Conservation (phyloP, 768 basidiomycete genomes). For the Crepidotus variabilis region DNA sequence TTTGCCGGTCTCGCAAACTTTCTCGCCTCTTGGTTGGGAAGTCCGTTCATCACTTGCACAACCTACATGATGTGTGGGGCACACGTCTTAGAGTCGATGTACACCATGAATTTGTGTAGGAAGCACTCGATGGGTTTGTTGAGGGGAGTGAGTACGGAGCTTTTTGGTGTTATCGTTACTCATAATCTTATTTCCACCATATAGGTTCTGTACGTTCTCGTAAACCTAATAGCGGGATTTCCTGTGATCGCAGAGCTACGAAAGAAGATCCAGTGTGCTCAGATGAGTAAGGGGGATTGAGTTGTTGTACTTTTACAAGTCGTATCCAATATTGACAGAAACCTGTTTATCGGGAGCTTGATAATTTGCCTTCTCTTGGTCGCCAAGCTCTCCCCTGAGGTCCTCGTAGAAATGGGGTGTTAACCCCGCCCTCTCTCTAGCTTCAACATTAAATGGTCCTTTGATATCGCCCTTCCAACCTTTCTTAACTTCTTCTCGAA, state of each 20-base stretch:
- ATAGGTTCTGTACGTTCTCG: conserved; percentile 49
- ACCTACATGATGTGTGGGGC: background rate
- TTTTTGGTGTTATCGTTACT: background rate
- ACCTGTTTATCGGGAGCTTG: background rate
- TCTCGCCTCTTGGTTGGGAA: background rate
- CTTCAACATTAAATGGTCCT: conserved; percentile 80
- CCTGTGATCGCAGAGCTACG: conserved; percentile 52
- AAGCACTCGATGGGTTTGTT: conserved; percentile 42
- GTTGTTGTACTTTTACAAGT: background rate
- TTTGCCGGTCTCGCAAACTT: background rate
- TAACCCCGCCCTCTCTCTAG: conserved; percentile 71
- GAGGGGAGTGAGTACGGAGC: conserved; percentile 26
- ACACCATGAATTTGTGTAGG: conserved; percentile 39
- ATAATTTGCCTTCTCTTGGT: background rate
- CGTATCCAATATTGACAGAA: background rate
- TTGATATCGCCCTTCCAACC: conserved; percentile 74
- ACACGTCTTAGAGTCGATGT: conserved; percentile 35
- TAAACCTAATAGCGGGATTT: conserved; percentile 48
- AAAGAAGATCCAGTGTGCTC: conserved; percentile 54
- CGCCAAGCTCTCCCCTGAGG: conserved; percentile 55
- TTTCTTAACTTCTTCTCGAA: conserved; percentile 63
- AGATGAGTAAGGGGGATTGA: conserved; percentile 69
- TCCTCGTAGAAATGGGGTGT: conserved; percentile 69
- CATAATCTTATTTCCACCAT: background rate
- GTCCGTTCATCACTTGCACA: background rate